These are phyloP conservation scores for Tetrapyrgos nigripes DNA, from an alignment of 1,284 basidiomycete species.

Conservation along the genomic window DNA sequence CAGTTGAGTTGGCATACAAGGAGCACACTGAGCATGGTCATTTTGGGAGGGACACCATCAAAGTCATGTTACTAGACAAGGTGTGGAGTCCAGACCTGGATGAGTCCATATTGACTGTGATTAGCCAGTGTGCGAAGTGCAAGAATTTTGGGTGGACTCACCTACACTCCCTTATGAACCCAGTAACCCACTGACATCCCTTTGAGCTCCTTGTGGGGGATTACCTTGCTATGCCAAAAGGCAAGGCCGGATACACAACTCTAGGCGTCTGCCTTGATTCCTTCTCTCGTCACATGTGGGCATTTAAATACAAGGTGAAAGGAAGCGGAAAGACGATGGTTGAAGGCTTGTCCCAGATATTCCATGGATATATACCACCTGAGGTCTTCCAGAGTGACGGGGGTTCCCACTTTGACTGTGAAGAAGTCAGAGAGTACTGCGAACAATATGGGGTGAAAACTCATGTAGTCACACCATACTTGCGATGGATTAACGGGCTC, in stretches of 20 bases:
- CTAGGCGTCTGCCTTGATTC: conserved; percentile 34
- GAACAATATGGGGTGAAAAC: conserved; percentile 22
- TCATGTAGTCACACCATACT: conserved; percentile 39
- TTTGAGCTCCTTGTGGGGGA: conserved; percentile 42
- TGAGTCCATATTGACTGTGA: conserved; percentile 31
- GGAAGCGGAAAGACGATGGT: conserved; percentile 32
- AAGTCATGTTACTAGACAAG: conserved; percentile 29
- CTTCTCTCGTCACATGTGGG: too few species aligned
- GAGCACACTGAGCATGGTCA: conserved; percentile 34
- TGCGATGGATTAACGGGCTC: conserved; percentile 46
- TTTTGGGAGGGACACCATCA: conserved; percentile 34
- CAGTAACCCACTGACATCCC: conserved; percentile 40
- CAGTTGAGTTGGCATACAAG: conserved; percentile 11
- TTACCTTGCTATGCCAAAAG: conserved; percentile 39
- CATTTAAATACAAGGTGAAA: conserved; percentile 27
- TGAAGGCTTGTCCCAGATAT: conserved; percentile 27
- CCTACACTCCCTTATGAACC: conserved; percentile 38
- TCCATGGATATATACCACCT: conserved; percentile 24
- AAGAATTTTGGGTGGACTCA: too few species aligned
- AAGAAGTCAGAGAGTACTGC: conserved; percentile 36
- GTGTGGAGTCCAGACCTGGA: conserved; percentile 36
- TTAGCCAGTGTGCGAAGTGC: conserved; percentile 33
- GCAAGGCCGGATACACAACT: conserved; percentile 36
- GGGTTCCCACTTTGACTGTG: conserved; percentile 43
- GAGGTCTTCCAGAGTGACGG: too few species aligned